Base-by-base conservation (phyloP, 176 grass and related monocot genomes). In the Tillandsia fasciculata region DNA sequence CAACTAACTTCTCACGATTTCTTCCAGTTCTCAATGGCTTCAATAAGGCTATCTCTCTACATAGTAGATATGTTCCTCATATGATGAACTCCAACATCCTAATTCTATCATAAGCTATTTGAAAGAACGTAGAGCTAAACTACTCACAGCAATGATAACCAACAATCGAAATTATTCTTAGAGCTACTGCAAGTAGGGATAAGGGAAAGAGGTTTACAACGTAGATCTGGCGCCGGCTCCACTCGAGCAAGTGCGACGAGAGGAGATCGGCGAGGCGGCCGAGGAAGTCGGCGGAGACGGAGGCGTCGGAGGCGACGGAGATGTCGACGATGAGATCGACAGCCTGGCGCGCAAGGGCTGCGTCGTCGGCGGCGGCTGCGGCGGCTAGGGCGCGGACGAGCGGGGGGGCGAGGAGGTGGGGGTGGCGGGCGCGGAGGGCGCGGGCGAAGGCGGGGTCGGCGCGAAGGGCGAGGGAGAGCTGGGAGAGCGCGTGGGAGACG, bases 401-500 rank as follows among this genome's bases (percentile, higher is more conserved):
- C n/a, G 88, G 92, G 48, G 68, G 68, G 17, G 76, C 78, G 22
- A 91, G 81, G 26, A 96, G 66, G 76, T 83, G 86, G 10, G 86
- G 88, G 70, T 91, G 92, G 49, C 77, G 59, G 1, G 59, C 51
- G 52, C 81, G 65, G 50, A 96, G 70, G 48, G 72, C 70, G 72
- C 48, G 22, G 47, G 78, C 70, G 68, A 57, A 51, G 52, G 70
- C 67, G 51, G 11, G 13, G 13, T 10, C 52, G 80, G 79, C 83
- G 20, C 73, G 77, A 66, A 96, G 83, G 51, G 92, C 92, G 51
- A 86, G 50, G 57, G 92, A 89, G 75, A 96, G 81, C 64, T 74
- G 84, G 64, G 86, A 85, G 52, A 96, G 92, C 48, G 68, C 92
- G 67, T 89, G 87, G 73, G 92, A 86, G 76, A 96, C 78, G 83